These are phyloP conservation scores for Oryza rufipogon DNA, from an alignment of 176 grass and related monocot genomes.

Conservation along the genomic window DNA sequence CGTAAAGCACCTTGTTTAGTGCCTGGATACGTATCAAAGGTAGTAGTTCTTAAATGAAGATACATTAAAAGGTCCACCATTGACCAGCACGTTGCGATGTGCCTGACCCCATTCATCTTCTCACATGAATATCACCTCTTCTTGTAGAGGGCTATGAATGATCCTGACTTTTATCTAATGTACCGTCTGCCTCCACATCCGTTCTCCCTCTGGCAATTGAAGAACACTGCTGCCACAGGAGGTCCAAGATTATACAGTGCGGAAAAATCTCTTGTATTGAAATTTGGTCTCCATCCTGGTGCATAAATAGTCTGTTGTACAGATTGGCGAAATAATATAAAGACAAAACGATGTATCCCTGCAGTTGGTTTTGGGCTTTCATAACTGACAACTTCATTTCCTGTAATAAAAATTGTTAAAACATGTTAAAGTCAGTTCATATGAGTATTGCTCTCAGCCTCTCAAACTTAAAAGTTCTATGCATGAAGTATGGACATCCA, in stretches of 20 bases:
- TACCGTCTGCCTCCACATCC: slow-evolving; percentile 93
- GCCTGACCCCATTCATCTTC: slow-evolving; percentile 25
- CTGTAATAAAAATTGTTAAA: slow-evolving; percentile 55
- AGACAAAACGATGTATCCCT: slow-evolving; percentile 94
- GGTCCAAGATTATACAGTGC: slow-evolving; percentile 80
- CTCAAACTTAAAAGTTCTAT: neutral
- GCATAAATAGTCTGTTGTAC: slow-evolving; percentile 71
- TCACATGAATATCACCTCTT: slow-evolving; percentile 28
- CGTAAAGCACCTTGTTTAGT: slow-evolving; percentile 25
- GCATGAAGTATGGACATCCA: neutral
- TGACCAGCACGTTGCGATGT: slow-evolving; percentile 28
- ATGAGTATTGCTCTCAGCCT: slow-evolving; percentile 23
- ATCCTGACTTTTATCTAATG: slow-evolving; percentile 52
- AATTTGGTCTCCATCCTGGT: slow-evolving; percentile 94
- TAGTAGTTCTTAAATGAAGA: slow-evolving; percentile 37
- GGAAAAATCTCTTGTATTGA: slow-evolving; percentile 92
- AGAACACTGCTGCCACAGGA: slow-evolving; percentile 74
- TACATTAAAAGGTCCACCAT: slow-evolving; percentile 46
- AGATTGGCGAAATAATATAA: slow-evolving; percentile 87
- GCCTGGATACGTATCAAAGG: slow-evolving; percentile 13
- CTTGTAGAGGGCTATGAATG: slow-evolving; percentile 29
- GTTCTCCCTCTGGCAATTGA: slow-evolving; percentile 97
- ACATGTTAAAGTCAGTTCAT: slow-evolving; percentile 33
- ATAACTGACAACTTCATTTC: slow-evolving; percentile 87
- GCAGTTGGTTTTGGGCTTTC: slow-evolving; percentile 93